These are phyloP conservation scores for Skeletonema tropicum DNA, from an alignment of 108 stramenopile genomes.

Conservation along the genomic window DNA sequence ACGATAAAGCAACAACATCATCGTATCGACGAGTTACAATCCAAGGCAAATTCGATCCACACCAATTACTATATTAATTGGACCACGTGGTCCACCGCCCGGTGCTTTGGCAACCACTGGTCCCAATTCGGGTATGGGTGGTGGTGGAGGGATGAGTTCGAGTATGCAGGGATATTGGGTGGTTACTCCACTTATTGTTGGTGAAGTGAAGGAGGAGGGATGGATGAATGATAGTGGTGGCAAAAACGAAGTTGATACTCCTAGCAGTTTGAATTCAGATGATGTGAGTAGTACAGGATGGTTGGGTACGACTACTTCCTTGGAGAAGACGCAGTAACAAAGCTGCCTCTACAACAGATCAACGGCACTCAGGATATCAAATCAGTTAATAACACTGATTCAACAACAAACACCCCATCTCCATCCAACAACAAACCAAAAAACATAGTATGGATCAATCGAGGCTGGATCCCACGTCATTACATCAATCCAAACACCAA, in stretches of 20 bases:
- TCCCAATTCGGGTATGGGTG: constrained; percentile 46
- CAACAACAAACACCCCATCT: not conserved
- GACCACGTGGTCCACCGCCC: constrained; percentile 84
- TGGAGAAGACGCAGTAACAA: not conserved
- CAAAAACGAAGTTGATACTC: not conserved
- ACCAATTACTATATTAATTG: constrained; percentile 70
- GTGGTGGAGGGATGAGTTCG: constrained; percentile 66
- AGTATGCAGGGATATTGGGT: constrained; percentile 72
- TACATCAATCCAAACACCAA: constrained; percentile 35
- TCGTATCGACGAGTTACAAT: constrained; percentile 57
- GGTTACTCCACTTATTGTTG: constrained; percentile 72
- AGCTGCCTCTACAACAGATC: not conserved
- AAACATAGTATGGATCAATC: constrained; percentile 74
- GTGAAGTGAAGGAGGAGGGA: constrained; percentile 22
- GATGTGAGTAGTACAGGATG: constrained; percentile 8
- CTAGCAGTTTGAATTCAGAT: not conserved
- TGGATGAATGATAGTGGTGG: not conserved
- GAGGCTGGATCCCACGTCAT: constrained; percentile 85
- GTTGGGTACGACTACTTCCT: constrained; percentile 6
- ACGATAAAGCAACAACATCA: too few species aligned
- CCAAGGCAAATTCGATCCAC: constrained; percentile 61
- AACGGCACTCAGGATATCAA: too few species aligned
- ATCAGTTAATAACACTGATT: not conserved
- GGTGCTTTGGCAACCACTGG: constrained; percentile 60
- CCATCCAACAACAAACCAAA: constrained; percentile 8